Base-by-base conservation (phyloP, 2,329 filamentous ascomycete genomes). In the Colletotrichum karsti region DNA sequence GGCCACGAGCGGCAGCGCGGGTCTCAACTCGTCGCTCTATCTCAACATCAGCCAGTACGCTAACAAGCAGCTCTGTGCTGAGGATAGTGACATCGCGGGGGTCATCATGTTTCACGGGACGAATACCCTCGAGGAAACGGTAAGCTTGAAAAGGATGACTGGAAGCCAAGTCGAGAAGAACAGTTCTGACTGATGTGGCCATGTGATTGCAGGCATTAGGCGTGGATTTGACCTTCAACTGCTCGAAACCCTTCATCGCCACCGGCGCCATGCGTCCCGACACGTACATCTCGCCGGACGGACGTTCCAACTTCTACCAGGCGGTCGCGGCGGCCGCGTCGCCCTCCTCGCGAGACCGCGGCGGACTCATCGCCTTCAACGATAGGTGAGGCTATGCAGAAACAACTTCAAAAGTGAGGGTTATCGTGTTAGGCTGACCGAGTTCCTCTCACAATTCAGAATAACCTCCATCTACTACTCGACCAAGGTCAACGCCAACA, bases 211-310 rank as follows among this genome's bases (percentile, higher is more conserved):
- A 73, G 3, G 84, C 85, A 1, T 87, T 88, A 74, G 87, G 86
- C 73, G 77, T 88, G 20, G 82, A 87, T 57, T 74, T 84, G 1
- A 85, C 82, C 0, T 77, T 87, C 37, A 86, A 85, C 74, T 86
- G 83, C 46, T 79, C 76, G 44, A 87, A 88, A 72, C 85, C 85
- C 0, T 80, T 88, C 4, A 78, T 88, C 7, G 77, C 84, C 9
- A 86, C 86, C 1, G 85, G 85, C 9, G 81, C 86, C 22, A 88
- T 88, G 85, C 77, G 86, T 13, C 86, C 86, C 2, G 81, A 85
- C 1, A 87, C 85, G 0, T 85, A 85, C 2, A 74, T 87, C 56
- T 86, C 83, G 12, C 85, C 85, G 3, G 86, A 88, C 53, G 85
- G 86, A 0, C 84, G 84, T 3, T 79, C 84, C 48, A 88, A 88